These are phyloP conservation scores for Lanzia echinophila DNA, from an alignment of 2,329 filamentous ascomycete species.

Conservation along the genomic window DNA sequence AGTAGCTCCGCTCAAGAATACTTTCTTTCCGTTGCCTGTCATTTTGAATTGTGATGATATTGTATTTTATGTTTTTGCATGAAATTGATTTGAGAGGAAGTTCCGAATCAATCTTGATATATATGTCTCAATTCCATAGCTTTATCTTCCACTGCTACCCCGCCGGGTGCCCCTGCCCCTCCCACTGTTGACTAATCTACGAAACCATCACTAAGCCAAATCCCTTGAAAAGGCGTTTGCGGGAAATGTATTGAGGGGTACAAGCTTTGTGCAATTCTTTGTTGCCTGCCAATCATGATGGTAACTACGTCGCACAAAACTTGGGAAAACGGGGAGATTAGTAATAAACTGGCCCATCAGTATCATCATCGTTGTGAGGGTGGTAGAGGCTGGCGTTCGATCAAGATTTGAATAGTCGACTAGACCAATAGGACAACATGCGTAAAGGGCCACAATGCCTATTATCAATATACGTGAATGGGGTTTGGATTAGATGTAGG, in stretches of 20 bases:
- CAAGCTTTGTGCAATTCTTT: neutral
- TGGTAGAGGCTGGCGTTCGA: too few species aligned
- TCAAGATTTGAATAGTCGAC: too few species aligned
- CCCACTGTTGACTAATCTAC: neutral
- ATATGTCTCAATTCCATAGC: too few species aligned
- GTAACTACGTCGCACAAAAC: neutral
- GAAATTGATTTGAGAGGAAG: too few species aligned
- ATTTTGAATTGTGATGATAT: neutral
- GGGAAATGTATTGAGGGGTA: neutral
- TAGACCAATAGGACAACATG: too few species aligned
- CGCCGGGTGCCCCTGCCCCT: too few species aligned
- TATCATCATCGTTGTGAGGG: too few species aligned
- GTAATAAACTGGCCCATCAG: neutral
- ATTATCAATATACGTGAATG: too few species aligned
- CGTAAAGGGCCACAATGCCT: too few species aligned
- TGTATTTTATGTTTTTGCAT: neutral
- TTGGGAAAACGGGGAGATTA: neutral
- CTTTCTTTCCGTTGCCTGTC: constrained; percentile 5
- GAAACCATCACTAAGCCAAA: neutral
- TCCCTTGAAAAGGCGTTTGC: neutral
- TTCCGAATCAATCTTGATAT: too few species aligned
- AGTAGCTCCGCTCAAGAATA: constrained; percentile 31
- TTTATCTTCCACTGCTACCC: too few species aligned
- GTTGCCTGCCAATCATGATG: neutral
- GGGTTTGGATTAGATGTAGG: too few species aligned